These are phyloP conservation scores for Phoenix dactylifera DNA, from an alignment of 176 grass and related monocot genomes.

Conservation along the genomic window DNA sequence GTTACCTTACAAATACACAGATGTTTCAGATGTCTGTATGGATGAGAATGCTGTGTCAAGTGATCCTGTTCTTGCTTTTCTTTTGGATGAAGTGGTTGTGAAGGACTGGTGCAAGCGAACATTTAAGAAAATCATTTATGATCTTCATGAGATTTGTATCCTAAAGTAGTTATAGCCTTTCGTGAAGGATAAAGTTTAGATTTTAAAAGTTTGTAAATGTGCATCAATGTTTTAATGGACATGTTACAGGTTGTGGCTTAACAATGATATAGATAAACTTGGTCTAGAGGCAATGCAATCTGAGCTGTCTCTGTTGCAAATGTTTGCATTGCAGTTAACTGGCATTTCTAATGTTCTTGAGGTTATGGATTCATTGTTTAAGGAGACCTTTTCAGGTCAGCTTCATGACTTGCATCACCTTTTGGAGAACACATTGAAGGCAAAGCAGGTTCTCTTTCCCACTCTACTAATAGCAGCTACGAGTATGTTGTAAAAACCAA, in stretches of 20 bases:
- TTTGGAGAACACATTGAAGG: constrained; percentile 60
- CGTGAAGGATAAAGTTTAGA: neutral
- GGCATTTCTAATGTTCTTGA: constrained; percentile 82
- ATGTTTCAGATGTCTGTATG: constrained; percentile 94
- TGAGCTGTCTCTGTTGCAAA: constrained; percentile 56
- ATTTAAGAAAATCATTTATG: constrained; percentile 37
- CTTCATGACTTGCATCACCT: constrained; percentile 77
- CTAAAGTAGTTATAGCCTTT: constrained; percentile 25
- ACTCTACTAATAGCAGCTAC: neutral
- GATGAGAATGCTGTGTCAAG: constrained; percentile 94
- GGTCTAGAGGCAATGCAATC: constrained; percentile 40
- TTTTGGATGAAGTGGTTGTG: constrained; percentile 95
- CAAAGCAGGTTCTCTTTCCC: constrained; percentile 68
- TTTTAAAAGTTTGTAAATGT: too few species aligned
- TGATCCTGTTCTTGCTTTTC: constrained; percentile 92
- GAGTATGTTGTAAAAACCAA: too few species aligned
- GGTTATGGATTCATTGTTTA: constrained; percentile 74
- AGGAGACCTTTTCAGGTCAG: constrained; percentile 53
- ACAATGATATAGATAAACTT: constrained; percentile 47
- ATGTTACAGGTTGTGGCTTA: constrained; percentile 24
- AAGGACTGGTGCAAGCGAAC: constrained; percentile 94
- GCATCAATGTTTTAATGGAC: too few species aligned
- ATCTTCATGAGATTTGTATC: constrained; percentile 73
- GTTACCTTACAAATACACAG: constrained; percentile 64
- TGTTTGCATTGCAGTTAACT: constrained; percentile 51